phyloP scores from a whole-genome alignment of 768 basidiomycete genomes.

The Pulveroboletus sp. region DNA sequence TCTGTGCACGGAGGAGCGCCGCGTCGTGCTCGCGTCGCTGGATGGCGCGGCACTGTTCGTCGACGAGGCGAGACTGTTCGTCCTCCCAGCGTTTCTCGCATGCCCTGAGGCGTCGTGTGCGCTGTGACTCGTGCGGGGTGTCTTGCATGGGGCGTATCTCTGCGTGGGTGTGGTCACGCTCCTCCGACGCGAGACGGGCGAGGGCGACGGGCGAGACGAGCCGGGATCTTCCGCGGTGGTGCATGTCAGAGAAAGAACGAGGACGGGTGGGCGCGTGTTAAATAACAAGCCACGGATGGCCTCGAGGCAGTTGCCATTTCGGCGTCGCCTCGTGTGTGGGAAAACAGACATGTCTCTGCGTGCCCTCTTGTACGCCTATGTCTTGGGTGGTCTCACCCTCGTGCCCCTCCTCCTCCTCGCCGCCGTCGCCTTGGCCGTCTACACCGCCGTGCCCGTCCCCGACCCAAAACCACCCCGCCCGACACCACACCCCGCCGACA shows the following conservation, averaged over 20 bases:
- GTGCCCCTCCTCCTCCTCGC: conserved; percentile 70
- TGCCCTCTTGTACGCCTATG: conserved; percentile 77
- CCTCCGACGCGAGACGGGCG: conserved; percentile 42
- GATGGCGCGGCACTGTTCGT: conserved; percentile 35
- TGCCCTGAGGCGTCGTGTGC: conserved; percentile 39
- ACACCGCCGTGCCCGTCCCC: conserved; percentile 70
- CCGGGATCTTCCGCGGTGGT: conserved; percentile 41
- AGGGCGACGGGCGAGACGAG: conserved; percentile 41
- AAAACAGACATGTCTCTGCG: conserved; percentile 75
- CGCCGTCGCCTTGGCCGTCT: conserved; percentile 60
- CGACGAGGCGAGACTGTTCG: conserved; percentile 42
- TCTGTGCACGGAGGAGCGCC: conserved; percentile 30
- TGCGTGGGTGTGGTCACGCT: conserved; percentile 64
- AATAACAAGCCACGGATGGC: background rate
- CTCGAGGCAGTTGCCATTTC: conserved; percentile 1
- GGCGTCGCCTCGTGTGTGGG: no score
- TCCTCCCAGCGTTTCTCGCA: conserved; percentile 50
- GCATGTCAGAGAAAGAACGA: conserved; percentile 12
- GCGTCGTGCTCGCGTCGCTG: conserved; percentile 31
- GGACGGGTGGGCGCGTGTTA: background rate
- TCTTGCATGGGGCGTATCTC: conserved; percentile 62
- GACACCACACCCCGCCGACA: conserved; percentile 32
- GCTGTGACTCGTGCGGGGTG: conserved; percentile 36
- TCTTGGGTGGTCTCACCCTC: conserved; percentile 89
- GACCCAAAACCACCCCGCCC: conserved; percentile 40